These are phyloP conservation scores for Hanseniaspora guilliermondii DNA, from an alignment of 805 yeast species.

Conservation along the genomic window DNA sequence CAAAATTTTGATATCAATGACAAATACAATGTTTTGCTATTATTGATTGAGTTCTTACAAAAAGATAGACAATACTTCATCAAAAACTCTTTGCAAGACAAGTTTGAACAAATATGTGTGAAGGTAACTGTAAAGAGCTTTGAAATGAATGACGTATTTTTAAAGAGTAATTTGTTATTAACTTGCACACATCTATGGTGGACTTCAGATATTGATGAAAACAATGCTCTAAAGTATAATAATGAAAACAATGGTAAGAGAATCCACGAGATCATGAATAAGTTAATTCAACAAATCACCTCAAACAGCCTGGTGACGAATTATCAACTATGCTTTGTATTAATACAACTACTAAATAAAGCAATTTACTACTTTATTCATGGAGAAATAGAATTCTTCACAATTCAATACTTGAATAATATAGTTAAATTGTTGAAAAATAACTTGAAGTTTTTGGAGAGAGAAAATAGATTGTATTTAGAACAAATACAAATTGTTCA, in stretches of 20 bases:
- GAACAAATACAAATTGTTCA: not conserved
- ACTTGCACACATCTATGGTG: constrained; percentile 88
- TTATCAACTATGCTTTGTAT: constrained; percentile 42
- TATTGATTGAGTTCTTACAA: constrained; percentile 41
- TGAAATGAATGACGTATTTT: constrained; percentile 7
- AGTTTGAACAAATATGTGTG: constrained; percentile 21
- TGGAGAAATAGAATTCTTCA: constrained; percentile 55
- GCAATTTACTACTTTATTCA: constrained; percentile 76
- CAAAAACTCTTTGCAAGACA: constrained; percentile 33
- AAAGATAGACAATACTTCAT: constrained; percentile 38
- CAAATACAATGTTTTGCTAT: constrained; percentile 41
- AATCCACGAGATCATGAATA: constrained; percentile 9
- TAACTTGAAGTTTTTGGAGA: constrained; percentile 32
- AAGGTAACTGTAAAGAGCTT: constrained; percentile 10
- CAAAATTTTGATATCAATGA: constrained; percentile 43
- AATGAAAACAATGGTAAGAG: constrained; percentile 8
- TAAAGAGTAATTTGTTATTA: constrained; percentile 27
- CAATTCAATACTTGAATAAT: constrained; percentile 68
- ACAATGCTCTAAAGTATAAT: constrained; percentile 30
- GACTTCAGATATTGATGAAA: constrained; percentile 45
- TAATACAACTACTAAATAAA: constrained; percentile 78
- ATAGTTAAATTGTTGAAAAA: constrained; percentile 69
- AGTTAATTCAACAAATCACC: not conserved
- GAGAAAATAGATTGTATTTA: constrained; percentile 29
- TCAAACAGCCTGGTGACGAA: constrained; percentile 5